Evolutionary conservation across 2,329 filamentous ascomycete species (phyloP).

Genomic region (Shiraia sp.): DNA sequence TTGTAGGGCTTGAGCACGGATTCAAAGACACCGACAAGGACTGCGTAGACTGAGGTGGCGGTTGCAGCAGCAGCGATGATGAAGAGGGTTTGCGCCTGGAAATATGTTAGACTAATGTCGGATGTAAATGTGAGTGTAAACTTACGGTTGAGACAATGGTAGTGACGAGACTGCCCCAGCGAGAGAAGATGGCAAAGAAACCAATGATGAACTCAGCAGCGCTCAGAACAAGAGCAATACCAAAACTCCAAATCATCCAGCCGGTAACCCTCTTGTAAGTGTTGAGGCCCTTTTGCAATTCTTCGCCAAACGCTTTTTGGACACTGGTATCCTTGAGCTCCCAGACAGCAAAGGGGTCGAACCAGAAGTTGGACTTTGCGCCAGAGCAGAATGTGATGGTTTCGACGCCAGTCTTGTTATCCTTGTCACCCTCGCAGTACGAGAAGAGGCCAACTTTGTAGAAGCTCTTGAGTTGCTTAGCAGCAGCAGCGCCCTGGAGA

Average conservation of each 20-base stretch:
- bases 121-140: constrained; percentile 40
- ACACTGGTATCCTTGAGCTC: constrained; percentile 60
- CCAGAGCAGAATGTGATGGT: constrained; percentile 67
- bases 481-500: constrained; percentile 42
- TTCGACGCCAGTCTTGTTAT: constrained; percentile 53
- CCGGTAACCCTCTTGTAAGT: constrained; percentile 74
- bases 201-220: constrained; percentile 75
- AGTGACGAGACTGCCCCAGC: constrained; percentile 79
- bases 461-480: constrained; percentile 65
- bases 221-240: constrained; percentile 72
- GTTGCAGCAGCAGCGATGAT: constrained; percentile 69
- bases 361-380: constrained; percentile 75
- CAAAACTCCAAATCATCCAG: constrained; percentile 83
- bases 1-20: constrained; percentile 70
- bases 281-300: constrained; percentile 68
- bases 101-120: constrained; percentile 33
- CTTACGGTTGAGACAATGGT: constrained; percentile 74
- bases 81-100: constrained; percentile 58
- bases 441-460: constrained; percentile 87
- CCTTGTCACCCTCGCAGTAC: constrained; percentile 72
- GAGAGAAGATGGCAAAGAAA: constrained; percentile 80
- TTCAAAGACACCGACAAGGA: constrained; percentile 71
- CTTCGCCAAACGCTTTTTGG: constrained; percentile 62
- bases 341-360: constrained; percentile 70
- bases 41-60: constrained; percentile 72